phyloP scores from a whole-genome alignment of 2,329 filamentous ascomycete genomes.

The Colletotrichum lentis region DNA sequence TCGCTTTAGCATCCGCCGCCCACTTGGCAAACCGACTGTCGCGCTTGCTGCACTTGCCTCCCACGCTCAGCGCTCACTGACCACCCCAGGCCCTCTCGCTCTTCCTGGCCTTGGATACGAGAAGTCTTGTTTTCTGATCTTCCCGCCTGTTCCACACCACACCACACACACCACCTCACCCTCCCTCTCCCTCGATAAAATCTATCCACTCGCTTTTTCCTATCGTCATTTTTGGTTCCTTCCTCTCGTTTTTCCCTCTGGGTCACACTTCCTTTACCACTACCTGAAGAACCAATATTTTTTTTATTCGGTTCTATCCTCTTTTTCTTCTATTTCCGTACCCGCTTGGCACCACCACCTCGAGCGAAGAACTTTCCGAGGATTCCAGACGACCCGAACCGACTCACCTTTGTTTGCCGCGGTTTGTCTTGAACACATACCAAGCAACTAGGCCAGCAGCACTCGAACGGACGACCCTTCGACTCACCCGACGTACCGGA shows the following conservation, averaged over 20 bases:
- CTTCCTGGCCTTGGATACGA: conserved; percentile 28
- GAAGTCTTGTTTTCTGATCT: conserved; percentile 31
- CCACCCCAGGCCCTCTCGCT: conserved; percentile 12
- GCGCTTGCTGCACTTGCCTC: neutral
- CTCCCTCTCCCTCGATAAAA: conserved; percentile 28
- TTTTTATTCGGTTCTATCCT: too few relatives aligned
- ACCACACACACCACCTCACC: conserved; percentile 11
- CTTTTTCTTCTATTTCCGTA: conserved; percentile 18
- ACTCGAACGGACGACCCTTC: neutral
- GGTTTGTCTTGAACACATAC: neutral
- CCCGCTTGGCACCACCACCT: conserved; percentile 22
- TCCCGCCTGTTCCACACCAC: conserved; percentile 27
- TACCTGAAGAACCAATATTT: neutral
- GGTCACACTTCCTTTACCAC: neutral
- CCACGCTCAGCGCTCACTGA: conserved; percentile 7
- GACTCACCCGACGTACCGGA: neutral
- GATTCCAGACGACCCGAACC: conserved; percentile 30
- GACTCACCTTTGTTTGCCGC: conserved; percentile 19
- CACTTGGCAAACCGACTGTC: conserved; percentile 10
- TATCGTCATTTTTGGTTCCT: neutral
- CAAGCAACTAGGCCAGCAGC: neutral
- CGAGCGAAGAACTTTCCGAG: conserved; percentile 19
- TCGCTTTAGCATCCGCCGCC: neutral
- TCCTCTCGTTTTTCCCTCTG: conserved; percentile 11
- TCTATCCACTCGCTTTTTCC: conserved; percentile 27